phyloP scores from a whole-genome alignment of 2,329 filamentous ascomycete genomes.

The Colletotrichum trifolii region DNA sequence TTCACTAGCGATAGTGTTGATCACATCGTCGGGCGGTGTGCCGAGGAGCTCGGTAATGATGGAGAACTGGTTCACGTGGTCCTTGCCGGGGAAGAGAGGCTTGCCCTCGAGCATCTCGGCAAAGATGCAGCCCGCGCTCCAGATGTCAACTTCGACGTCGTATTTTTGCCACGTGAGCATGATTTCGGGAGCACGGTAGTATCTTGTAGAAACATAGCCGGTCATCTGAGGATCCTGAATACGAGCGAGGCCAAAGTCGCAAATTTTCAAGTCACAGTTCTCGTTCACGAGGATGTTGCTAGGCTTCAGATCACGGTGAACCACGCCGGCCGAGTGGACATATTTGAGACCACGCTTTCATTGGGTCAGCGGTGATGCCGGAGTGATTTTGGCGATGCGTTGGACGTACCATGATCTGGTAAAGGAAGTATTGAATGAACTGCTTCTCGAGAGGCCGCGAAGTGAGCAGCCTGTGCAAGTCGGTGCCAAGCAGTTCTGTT shows the following conservation, averaged over 20 bases:
- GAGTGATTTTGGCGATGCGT: not conserved
- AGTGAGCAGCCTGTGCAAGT: slow-evolving; percentile 93
- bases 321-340: slow-evolving; percentile 97
- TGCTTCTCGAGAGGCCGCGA: slow-evolving; percentile 98
- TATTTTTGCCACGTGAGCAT: slow-evolving; percentile 99
- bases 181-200: slow-evolving; percentile 98
- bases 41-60: slow-evolving; percentile 98
- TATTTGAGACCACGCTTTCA: slow-evolving; percentile 94
- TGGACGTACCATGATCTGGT: slow-evolving; percentile 89
- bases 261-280: slow-evolving; percentile 99
- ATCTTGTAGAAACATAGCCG: slow-evolving; percentile 97
- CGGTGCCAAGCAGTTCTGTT: slow-evolving; percentile 95
- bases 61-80: slow-evolving; percentile 99
- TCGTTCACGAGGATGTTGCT: slow-evolving; percentile 99
- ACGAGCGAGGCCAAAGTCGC: slow-evolving; percentile 96
- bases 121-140: slow-evolving; percentile 99
- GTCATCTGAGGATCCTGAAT: slow-evolving; percentile 99
- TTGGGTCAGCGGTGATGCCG: slow-evolving; percentile 30
- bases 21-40: slow-evolving; percentile 97
- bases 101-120: slow-evolving; percentile 99
- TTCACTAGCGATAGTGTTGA: slow-evolving; percentile 97
- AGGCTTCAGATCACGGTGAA: slow-evolving; percentile 96
- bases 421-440: slow-evolving; percentile 99
- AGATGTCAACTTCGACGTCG: slow-evolving; percentile 98
- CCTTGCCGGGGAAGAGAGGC: slow-evolving; percentile 97